Percentiles rank a stretch among this genome's conserved stretches.
phyloP scores from a whole-genome alignment of 169 alveolate species.

The Nephromyces sp. region DNA sequence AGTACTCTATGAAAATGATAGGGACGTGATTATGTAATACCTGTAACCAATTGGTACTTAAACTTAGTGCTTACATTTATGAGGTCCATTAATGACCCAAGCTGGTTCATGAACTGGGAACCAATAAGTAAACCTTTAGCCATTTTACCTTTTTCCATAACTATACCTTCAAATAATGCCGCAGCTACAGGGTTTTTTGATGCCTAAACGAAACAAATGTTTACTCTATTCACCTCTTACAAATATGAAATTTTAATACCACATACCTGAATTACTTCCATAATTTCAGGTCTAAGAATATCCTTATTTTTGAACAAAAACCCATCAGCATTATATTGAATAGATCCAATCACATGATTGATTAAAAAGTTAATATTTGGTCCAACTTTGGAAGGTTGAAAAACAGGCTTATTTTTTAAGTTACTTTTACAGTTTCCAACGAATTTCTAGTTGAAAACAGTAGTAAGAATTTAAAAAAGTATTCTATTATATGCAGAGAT shows the following conservation, averaged over 20 bases:
- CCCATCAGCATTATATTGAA: conserved; percentile 69
- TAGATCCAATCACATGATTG: conserved; percentile 77
- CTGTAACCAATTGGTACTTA: not conserved
- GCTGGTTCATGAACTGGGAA: conserved; percentile 73
- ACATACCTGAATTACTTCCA: conserved; percentile 57
- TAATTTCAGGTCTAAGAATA: conserved; percentile 72
- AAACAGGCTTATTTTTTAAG: conserved; percentile 24
- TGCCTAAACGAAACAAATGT: conserved; percentile 7
- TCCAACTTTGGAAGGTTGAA: conserved; percentile 64
- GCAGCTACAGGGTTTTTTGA: conserved; percentile 56
- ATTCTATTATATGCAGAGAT: too few species aligned
- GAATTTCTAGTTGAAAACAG: too few species aligned
- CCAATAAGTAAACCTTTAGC: conserved; percentile 82
- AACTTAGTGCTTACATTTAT: conserved; percentile 38
- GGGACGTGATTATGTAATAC: not conserved
- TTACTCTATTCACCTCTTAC: not conserved
- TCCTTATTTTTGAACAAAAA: conserved; percentile 77
- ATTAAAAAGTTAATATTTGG: conserved; percentile 70
- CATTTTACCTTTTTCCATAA: conserved; percentile 70
- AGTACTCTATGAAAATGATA: conserved; percentile 52
- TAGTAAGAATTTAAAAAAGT: too few species aligned
- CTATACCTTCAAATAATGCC: conserved; percentile 64
- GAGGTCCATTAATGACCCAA: conserved; percentile 68
- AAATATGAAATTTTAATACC: not conserved
- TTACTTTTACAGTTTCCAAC: conserved; percentile 48